Conservation (phyloP, 441 rosid genomes). For the Omphalea diandra region DNA sequence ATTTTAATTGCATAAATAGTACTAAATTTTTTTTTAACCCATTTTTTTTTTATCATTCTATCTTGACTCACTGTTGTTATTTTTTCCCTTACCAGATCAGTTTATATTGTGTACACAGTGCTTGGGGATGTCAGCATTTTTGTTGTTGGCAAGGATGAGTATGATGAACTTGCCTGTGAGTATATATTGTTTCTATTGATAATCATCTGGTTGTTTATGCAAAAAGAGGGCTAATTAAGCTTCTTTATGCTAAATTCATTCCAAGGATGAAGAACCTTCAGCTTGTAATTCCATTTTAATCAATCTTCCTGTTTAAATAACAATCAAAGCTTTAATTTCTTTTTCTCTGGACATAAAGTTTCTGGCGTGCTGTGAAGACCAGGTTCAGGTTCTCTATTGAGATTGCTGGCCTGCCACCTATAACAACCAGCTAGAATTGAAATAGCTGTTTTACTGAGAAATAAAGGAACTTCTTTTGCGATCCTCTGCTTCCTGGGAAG, state of each 20-base stretch:
- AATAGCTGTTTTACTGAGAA: not conserved
- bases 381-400: not conserved
- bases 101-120: constrained; percentile 87
- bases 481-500: too few species aligned
- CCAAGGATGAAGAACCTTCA: constrained; percentile 1
- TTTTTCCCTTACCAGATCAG: constrained; percentile 54
- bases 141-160: constrained; percentile 91
- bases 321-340: not conserved
- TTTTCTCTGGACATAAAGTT: not conserved
- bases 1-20: not conserved
- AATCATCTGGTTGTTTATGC: constrained; percentile 2
- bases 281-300: not conserved
- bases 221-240: not conserved
- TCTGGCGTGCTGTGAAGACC: not conserved
- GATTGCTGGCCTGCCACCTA: not conserved
- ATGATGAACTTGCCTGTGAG: constrained; percentile 98
- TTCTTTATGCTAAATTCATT: not conserved
- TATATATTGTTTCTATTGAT: constrained; percentile 12
- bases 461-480: not conserved
- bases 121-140: constrained; percentile 89
- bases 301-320: not conserved
- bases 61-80: not conserved
- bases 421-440: not conserved
- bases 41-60: not conserved
- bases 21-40: not conserved